Conservation (phyloP, 768 basidiomycete genomes). For the Arthromyces matolae region DNA sequence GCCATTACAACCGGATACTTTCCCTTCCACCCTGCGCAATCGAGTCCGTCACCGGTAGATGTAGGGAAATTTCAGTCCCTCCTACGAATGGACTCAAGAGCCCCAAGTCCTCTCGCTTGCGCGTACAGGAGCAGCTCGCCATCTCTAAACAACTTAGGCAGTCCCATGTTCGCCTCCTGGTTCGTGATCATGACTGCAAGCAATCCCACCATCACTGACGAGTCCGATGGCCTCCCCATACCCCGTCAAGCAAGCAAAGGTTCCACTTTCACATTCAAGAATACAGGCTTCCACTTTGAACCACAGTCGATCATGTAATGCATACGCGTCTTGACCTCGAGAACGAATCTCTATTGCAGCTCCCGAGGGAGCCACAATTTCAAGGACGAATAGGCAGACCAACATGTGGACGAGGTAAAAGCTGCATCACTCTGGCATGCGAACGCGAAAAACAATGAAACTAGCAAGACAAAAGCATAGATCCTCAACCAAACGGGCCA, state of each 20-base stretch:
- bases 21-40: conserved; percentile 20
- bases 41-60: conserved; percentile 8
- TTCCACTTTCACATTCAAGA: conserved; percentile 8
- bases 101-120: conserved; percentile 21
- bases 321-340: conserved; percentile 35
- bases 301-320: conserved; percentile 14
- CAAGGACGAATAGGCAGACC: conserved; percentile 21
- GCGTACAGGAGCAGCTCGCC: conserved; percentile 31
- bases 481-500: conserved; percentile 10
- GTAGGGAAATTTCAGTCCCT: conserved; percentile 5
- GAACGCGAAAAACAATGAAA: conserved; percentile 6
- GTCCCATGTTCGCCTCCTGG: conserved; percentile 27
- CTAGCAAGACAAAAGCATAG: conserved; percentile 1
- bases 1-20: conserved; percentile 29
- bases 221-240: conserved; percentile 19
- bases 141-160: conserved; percentile 16
- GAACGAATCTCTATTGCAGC: conserved; percentile 55
- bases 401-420: conserved; percentile 22
- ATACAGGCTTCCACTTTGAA: conserved; percentile 1
- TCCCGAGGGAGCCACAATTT: conserved; percentile 43
- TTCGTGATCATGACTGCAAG: conserved; percentile 28
- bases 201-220: conserved; percentile 9
- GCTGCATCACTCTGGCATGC: not conserved
- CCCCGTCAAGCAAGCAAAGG: conserved; percentile 17
- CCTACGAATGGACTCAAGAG: not conserved